Conservation (phyloP, 1,284 basidiomycete species). For the Cutaneotrichosporon cavernicola region DNA sequence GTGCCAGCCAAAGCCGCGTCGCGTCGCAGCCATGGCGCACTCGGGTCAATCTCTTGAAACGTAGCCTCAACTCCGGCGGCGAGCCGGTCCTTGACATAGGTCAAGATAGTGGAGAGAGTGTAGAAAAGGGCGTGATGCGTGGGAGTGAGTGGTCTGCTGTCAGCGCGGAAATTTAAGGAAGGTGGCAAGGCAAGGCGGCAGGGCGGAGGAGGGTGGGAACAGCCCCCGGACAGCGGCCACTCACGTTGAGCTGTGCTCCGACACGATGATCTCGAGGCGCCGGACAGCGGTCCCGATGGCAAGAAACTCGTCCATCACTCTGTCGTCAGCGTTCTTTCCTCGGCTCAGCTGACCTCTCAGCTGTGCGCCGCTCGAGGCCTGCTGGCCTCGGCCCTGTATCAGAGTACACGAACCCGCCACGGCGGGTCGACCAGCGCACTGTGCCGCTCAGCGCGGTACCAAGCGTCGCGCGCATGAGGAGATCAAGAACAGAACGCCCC, state of each 20-base stretch:
- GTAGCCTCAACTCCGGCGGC: conserved; percentile 25
- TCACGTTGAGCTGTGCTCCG: conserved; percentile 35
- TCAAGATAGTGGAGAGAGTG: conserved; percentile 40
- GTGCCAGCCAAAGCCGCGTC: conserved; percentile 29
- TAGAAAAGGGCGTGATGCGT: conserved; percentile 49
- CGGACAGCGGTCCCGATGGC: conserved; percentile 39
- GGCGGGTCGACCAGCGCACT: conserved; percentile 35
- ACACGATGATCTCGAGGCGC: conserved; percentile 43
- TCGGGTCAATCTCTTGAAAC: background rate
- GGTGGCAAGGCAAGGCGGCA: background rate
- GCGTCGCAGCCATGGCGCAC: conserved; percentile 34
- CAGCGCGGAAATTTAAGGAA: background rate
- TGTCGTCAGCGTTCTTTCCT: conserved; percentile 11
- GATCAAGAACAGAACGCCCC: conserved; percentile 25
- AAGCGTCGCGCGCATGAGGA: conserved; percentile 40
- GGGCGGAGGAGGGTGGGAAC: no score
- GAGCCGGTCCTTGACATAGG: conserved; percentile 39
- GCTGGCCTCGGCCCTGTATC: conserved; percentile 23
- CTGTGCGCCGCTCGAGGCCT: conserved; percentile 28
- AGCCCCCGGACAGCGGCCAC: conserved; percentile 4
- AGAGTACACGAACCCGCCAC: conserved; percentile 30
- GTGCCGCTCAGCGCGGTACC: conserved; percentile 35
- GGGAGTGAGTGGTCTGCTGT: conserved; percentile 38
- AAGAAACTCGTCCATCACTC: conserved; percentile 20
- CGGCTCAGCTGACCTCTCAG: conserved; percentile 23